These are phyloP conservation scores for Debaryomycetaceae sp. DNA, from an alignment of 1,139 yeast genomes.

Conservation along the genomic window DNA sequence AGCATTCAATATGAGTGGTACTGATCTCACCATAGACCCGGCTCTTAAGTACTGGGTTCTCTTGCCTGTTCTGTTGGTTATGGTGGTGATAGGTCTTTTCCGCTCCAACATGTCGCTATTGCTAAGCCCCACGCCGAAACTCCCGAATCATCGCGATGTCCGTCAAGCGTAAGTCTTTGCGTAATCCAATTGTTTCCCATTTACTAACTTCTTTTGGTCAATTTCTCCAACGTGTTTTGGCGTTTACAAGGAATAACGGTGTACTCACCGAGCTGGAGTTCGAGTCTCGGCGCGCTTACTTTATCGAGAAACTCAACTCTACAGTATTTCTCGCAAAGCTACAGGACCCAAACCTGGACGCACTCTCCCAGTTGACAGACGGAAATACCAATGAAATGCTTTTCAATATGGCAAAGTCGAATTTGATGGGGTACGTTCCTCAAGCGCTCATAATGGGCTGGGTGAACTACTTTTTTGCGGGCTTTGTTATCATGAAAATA, in stretches of 20 bases:
- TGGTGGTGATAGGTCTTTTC: constrained; percentile 82
- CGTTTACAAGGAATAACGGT: constrained; percentile 38
- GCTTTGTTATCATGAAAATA: constrained; percentile 62
- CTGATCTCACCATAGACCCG: constrained; percentile 57
- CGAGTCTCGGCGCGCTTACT: constrained; percentile 32
- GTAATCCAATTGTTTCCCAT: not conserved
- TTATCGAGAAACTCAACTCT: constrained; percentile 35
- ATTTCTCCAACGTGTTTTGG: constrained; percentile 44
- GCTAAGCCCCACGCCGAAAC: constrained; percentile 47
- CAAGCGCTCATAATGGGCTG: constrained; percentile 94
- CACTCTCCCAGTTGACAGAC: constrained; percentile 58
- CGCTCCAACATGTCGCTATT: constrained; percentile 60
- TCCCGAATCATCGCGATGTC: constrained; percentile 37
- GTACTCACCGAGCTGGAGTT: constrained; percentile 39
- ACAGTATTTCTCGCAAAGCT: constrained; percentile 40
- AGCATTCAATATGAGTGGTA: constrained; percentile 8
- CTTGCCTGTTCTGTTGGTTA: constrained; percentile 77
- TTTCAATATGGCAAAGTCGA: constrained; percentile 71
- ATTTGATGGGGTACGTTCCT: constrained; percentile 75
- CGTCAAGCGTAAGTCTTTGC: constrained; percentile 44
- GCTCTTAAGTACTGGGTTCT: constrained; percentile 82
- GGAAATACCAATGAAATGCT: constrained; percentile 66
- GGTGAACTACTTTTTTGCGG: constrained; percentile 90
- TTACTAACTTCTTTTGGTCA: constrained; percentile 15
- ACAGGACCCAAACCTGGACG: constrained; percentile 26